These are phyloP conservation scores for Trebouxiophyceae sp. DNA, from an alignment of 163 green algal genomes.

Conservation along the genomic window DNA sequence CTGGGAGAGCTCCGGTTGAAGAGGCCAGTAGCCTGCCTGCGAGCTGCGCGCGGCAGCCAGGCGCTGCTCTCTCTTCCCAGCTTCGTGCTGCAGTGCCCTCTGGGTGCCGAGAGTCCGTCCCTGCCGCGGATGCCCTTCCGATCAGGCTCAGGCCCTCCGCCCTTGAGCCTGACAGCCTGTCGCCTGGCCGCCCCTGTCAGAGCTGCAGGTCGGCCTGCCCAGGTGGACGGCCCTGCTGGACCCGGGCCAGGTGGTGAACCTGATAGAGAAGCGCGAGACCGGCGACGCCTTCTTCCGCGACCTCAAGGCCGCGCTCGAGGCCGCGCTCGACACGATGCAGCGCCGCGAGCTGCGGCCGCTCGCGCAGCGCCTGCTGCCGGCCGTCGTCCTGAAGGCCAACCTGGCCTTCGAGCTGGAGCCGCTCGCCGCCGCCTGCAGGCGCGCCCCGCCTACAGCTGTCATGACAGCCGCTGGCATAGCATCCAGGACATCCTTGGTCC, in stretches of 20 bases:
- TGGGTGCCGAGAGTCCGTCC: too few relatives aligned
- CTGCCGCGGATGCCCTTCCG: too few relatives aligned
- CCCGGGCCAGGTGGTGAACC: constrained; percentile 37
- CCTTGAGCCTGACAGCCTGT: too few relatives aligned
- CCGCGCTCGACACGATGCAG: constrained; percentile 1
- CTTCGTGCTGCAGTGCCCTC: too few relatives aligned
- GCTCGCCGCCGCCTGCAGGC: constrained; percentile 13
- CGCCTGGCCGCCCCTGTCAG: constrained; percentile 19
- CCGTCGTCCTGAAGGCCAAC: constrained; percentile 21
- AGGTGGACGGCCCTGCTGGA: constrained; percentile 17
- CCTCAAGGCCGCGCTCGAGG: constrained; percentile 15
- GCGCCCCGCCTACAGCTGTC: constrained; percentile 5
- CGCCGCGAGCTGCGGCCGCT: constrained; percentile 7
- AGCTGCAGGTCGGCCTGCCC: constrained; percentile 20
- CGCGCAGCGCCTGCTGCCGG: constrained; percentile 19
- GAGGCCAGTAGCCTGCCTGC: too few relatives aligned
- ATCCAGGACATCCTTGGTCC: too few relatives aligned
- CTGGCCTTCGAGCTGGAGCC: constrained; percentile 5
- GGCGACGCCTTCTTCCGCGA: constrained; percentile 42
- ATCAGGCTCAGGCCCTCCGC: too few relatives aligned
- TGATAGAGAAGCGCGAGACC: constrained; percentile 22
- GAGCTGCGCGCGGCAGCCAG: too few relatives aligned
- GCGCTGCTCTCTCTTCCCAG: too few relatives aligned
- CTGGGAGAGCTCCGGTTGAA: too few relatives aligned
- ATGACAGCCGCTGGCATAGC: constrained; percentile 1